Percentiles rank a stretch among this genome's conserved stretches.
These are phyloP conservation scores for Raffaelea arxii DNA, from an alignment of 2,329 filamentous ascomycete species.

Conservation along the genomic window DNA sequence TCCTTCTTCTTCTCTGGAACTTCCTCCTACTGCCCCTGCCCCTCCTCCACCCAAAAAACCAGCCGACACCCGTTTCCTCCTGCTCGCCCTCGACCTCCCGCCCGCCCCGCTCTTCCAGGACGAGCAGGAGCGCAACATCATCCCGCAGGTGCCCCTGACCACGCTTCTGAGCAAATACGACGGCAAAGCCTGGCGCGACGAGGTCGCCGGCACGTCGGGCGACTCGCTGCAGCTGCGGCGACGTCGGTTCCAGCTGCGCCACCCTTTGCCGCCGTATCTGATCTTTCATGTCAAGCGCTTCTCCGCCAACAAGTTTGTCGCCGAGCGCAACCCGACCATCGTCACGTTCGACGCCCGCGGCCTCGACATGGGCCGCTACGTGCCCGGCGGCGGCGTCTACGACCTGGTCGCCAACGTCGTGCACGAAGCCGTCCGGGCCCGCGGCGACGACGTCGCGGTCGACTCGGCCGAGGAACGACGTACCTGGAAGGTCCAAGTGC, in stretches of 20 bases:
- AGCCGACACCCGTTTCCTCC: slow-evolving; percentile 71
- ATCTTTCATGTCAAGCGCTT: slow-evolving; percentile 97
- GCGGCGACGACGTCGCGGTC: slow-evolving; percentile 63
- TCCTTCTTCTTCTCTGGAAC: neutral
- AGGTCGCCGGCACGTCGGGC: slow-evolving; percentile 39
- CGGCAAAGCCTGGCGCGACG: slow-evolving; percentile 72
- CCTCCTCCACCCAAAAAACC: slow-evolving; percentile 52
- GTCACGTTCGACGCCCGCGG: slow-evolving; percentile 83
- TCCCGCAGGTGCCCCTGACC: slow-evolving; percentile 79
- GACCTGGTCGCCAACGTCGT: slow-evolving; percentile 94
- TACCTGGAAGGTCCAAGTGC: slow-evolving; percentile 88
- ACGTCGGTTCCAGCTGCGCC: slow-evolving; percentile 78
- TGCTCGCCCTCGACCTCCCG: slow-evolving; percentile 88
- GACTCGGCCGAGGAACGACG: slow-evolving; percentile 80
- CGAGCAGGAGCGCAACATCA: slow-evolving; percentile 89
- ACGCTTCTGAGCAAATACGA: slow-evolving; percentile 88
- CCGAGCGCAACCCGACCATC: slow-evolving; percentile 93
- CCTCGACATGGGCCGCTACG: slow-evolving; percentile 82
- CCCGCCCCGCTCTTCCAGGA: slow-evolving; percentile 92
- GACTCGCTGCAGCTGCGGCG: too few species aligned
- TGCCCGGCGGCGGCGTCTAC: slow-evolving; percentile 92
- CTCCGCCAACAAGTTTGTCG: slow-evolving; percentile 90
- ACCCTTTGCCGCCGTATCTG: slow-evolving; percentile 84
- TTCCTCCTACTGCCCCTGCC: neutral
- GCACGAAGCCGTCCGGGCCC: slow-evolving; percentile 68